Evolutionary conservation across 805 yeast species (phyloP), one percentile per base, ranked within the genome.

Genomic region (Schwanniomyces yamadae): DNA sequence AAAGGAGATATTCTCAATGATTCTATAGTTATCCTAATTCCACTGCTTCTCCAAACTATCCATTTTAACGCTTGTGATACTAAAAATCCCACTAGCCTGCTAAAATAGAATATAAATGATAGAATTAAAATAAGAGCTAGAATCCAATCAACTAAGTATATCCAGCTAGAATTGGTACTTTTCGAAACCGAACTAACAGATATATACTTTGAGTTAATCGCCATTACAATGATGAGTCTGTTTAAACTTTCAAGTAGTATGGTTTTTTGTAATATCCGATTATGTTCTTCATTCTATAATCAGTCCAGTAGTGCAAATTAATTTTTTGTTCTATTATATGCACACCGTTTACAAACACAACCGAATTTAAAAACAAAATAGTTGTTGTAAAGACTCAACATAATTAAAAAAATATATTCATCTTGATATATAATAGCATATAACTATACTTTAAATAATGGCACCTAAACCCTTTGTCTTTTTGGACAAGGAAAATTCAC

Each of bases 101-200:
- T 81, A 61, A 88, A 77, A 61, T 83, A 85, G 64, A 89, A 90
- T 27, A 88, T 61, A 34, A 84, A 71, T 16, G 82, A 73, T 1
- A 86, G 50, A 0, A 82, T 66, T 1, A 85, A 67, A 11, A 83
- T 59, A 20, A 84, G 71, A 3, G 83, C 73, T 40, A 89, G 63
- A 21, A 84, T 61, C 95, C 96, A 88, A 55, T 87, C 89, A 12
- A 80, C 82, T 44, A 90, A 65, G 59, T 90, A 91, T 15, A 86
- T 87, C 95, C 71, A 64, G 28, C 60, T 48, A 14, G 69, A 57
- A 24, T 55, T 55, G 34, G 41, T 47, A 21, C 41, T 44, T 21
- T 46, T 46, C 9, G 55, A 43, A 32, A 42, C 40, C 22, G 54
- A 49, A 11, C 54, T 38, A 26, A 53, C 60, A 20, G 57, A 41